phyloP scores from a whole-genome alignment of 495 filamentous ascomycete species.

The Penicillium daleae region DNA sequence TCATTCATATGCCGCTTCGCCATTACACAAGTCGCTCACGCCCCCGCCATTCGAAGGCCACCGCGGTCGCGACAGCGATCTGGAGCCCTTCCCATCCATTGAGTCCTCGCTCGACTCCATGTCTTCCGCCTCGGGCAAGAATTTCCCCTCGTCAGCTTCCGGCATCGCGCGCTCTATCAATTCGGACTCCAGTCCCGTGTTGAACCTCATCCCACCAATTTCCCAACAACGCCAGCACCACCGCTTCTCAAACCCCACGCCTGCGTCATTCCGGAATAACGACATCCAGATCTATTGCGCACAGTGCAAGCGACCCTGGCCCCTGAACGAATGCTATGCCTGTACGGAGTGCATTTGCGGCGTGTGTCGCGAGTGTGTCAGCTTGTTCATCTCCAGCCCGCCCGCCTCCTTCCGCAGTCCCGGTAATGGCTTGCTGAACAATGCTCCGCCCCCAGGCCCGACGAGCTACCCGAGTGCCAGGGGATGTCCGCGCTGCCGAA shows the following conservation, averaged over 20 bases:
- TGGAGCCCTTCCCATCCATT: conserved; percentile 83
- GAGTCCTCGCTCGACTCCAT: conserved; percentile 68
- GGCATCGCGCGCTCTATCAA: conserved; percentile 49
- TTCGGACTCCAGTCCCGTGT: conserved; percentile 55
- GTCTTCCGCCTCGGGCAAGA: conserved; percentile 55
- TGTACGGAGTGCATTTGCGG: conserved; percentile 96
- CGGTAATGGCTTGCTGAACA: conserved; percentile 40
- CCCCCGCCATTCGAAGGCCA: conserved; percentile 71
- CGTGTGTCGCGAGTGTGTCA: conserved; percentile 82
- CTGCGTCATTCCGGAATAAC: conserved; percentile 47
- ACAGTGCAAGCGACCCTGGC: conserved; percentile 71
- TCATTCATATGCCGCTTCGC: conserved; percentile 81
- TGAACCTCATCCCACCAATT: conserved; percentile 45
- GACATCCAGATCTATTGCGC: conserved; percentile 88
- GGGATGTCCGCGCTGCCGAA: conserved; percentile 56
- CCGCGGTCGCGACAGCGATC: conserved; percentile 55
- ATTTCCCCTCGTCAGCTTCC: conserved; percentile 65
- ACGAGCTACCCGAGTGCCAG: conserved; percentile 47
- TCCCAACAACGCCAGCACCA: conserved; percentile 50
- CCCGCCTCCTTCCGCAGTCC: conserved; percentile 42
- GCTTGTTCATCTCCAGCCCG: conserved; percentile 66
- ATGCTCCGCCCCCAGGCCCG: conserved; percentile 34
- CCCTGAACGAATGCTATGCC: conserved; percentile 80
- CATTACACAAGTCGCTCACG: conserved; percentile 82
- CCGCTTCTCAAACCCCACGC: conserved; percentile 53